Base-by-base conservation (phyloP, 345 rosid genomes). In the Gossypium thurberi region DNA sequence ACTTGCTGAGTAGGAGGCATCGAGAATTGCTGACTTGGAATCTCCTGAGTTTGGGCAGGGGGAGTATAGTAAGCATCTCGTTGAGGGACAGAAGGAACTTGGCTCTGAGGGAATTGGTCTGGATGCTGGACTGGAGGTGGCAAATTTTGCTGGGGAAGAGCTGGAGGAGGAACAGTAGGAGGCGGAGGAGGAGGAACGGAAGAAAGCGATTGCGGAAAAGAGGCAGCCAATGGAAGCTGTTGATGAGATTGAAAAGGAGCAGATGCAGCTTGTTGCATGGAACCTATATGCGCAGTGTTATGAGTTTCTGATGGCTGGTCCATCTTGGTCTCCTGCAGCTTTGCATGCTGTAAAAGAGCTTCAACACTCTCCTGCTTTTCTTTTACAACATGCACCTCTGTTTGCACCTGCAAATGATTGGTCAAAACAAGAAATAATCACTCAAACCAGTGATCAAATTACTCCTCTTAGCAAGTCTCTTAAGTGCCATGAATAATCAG, bases 301-400 rank as follows among this genome's bases (percentile, higher is more conserved):
- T 84, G 88, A 21, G 66, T 68, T 73, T 89, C 93, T 10, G 82
- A 79, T 50, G 71, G 84, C 78, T 83, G 85, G 23, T 84, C 88
- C 25, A 52, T 76, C 81, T 83, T 87, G 40, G 90, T 73, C 64
- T 85, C 79, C 60, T 90, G 94, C 72, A 86, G 74, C 81, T 87
- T 91, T 40, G 84, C 76, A 43, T 90, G 84, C 76, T 84, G 93
- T 80, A 87, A 77, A 71, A 87, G 94, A 75, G 89, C 86, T 78
- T 87, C 94, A 68, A 87, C 37, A 44, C 82, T 80, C 21, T 88
- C 97, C 67, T 90, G 97, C 79, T 89, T 94, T 80, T 90, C 97
- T 82, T 86, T 91, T 80, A 94, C 69, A 76, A 78, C 77, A 37
- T 81, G 85, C 8, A 94, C 86, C 74, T 92, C 94, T 4, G 84